Base-by-base conservation (phyloP, 2,329 filamentous ascomycete genomes). In the Lachnellula suecica region DNA sequence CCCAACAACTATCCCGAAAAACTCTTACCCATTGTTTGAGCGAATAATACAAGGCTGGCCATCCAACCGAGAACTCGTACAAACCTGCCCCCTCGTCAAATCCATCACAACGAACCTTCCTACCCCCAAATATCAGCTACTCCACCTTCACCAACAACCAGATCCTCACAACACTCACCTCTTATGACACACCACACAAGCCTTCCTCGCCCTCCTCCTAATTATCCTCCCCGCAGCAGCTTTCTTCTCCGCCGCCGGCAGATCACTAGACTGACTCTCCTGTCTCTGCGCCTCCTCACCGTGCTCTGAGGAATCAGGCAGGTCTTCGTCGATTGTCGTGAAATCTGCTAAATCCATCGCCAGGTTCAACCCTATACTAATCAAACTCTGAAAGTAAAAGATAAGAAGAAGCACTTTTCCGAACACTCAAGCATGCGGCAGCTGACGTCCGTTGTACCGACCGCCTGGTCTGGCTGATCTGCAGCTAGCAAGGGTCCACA, bases 101-200 rank as follows among this genome's bases (percentile, higher is more conserved):
- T 51, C 52, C n/a, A 45, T 55, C 49, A 24, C 52, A 55, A 9
- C 49, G 44, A 15, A 55, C 52, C 24, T 52, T 51, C n/a, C 52
- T 50, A 11, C 6, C 4, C n/a, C n/a, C n/a, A n/a, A n/a, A n/a
- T n/a, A n/a, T n/a, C n/a, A n/a, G n/a, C n/a, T n/a, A n/a, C n/a
- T n/a, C n/a, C n/a, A n/a, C n/a, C 17, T 20, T 15, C 5, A 31
- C n/a, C 20, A 20, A 46, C 15, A 35, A 29, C n/a, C 13, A 17
- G 5, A 13, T 29, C 2, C 19, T 22, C 27, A 20, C 1, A 45
- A 15, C 4, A 37, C 29, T 13, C 23, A 52, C 50, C 50, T 47
- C 29, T 52, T 51, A 23, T 55, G 43, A 37, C 52, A 55, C 10
- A 31, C 52, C 20, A 55, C 52, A 27, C 52, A 56, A 8, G 53